Conservation (phyloP, 73 alveolate genomes). For the Tetrahymena malaccensis region DNA sequence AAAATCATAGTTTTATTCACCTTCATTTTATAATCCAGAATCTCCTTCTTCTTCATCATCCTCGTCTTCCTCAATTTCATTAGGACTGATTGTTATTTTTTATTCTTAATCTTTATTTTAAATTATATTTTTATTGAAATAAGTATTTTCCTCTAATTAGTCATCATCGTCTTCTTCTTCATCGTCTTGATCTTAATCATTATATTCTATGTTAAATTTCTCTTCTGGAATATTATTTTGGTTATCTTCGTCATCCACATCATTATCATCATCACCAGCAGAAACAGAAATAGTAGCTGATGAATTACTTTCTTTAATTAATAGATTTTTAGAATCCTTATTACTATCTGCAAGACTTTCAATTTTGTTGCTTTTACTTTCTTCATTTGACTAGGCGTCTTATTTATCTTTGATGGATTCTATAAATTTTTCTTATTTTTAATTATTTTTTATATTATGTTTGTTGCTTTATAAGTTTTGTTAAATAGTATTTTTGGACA, state of each 20-base stretch:
- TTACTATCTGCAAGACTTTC: background rate
- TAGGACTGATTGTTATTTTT: background rate
- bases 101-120: background rate
- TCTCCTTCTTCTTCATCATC: background rate
- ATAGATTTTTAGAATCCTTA: background rate
- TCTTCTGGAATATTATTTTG: background rate
- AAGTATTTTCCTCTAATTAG: background rate
- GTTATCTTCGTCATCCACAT: background rate
- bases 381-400: background rate
- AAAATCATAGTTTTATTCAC: background rate
- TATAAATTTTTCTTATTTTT: background rate
- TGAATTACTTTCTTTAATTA: background rate
- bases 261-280: background rate
- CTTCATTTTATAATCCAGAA: background rate
- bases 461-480: background rate
- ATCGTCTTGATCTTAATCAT: background rate
- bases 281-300: too few relatives aligned
- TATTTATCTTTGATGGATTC: background rate
- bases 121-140: background rate
- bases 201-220: background rate
- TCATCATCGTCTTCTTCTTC: background rate
- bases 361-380: background rate
- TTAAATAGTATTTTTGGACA: background rate
- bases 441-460: background rate
- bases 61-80: background rate